Evolutionary conservation across 129 eudicot genomes (phyloP).

Genomic region (Escallonia rubra): DNA sequence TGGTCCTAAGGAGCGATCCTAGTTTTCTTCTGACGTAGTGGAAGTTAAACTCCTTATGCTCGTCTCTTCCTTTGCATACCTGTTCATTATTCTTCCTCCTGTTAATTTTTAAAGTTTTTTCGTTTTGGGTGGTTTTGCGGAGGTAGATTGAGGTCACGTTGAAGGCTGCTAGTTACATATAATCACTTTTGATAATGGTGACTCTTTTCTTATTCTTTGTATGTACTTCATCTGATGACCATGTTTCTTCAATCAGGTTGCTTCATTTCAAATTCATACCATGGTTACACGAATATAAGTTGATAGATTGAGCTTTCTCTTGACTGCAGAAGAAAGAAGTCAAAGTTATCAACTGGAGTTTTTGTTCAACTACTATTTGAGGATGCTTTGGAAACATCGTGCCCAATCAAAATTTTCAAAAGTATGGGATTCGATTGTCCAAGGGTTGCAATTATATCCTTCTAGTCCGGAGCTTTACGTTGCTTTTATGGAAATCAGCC

Average conservation of each 20-base stretch:
- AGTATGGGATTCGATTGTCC: constrained; percentile 54
- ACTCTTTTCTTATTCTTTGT: not conserved
- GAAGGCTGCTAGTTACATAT: too few species aligned
- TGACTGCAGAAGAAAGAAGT: constrained; percentile 72
- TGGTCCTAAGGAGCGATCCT: too few species aligned
- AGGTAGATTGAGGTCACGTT: too few species aligned
- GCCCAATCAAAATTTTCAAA: constrained; percentile 40
- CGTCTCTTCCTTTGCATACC: too few species aligned
- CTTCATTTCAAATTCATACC: not conserved
- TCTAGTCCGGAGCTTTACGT: constrained; percentile 46
- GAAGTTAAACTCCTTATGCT: too few species aligned
- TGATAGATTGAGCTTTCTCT: not conserved
- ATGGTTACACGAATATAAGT: not conserved
- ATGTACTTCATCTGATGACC: not conserved
- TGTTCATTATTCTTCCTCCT: too few species aligned
- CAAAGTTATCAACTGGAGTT: constrained; percentile 64
- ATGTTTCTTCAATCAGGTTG: not conserved
- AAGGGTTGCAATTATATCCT: constrained; percentile 79
- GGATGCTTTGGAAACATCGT: constrained; percentile 56
- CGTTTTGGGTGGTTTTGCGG: too few species aligned
- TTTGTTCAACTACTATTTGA: constrained; percentile 58
- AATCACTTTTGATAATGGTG: too few species aligned
- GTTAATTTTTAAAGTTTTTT: too few species aligned
- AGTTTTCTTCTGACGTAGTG: too few species aligned
- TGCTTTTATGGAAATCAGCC: constrained; percentile 49